phyloP scores from a whole-genome alignment of 1,284 basidiomycete species.

The Ustilago trichophora region DNA sequence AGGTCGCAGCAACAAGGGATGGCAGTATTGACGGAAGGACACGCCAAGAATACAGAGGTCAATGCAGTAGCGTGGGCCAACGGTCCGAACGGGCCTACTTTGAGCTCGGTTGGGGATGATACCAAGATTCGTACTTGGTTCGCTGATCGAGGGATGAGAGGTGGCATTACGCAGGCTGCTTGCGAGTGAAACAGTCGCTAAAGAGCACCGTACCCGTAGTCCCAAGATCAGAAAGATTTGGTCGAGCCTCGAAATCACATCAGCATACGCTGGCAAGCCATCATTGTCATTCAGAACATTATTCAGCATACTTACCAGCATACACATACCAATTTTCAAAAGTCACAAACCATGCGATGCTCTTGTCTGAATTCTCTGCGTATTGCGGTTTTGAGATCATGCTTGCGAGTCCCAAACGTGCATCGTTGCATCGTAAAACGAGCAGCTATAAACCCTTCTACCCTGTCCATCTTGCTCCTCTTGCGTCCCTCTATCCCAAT shows the following conservation, averaged over 20 bases:
- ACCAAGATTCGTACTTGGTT: conserved; percentile 55
- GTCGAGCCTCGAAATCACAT: too few species aligned
- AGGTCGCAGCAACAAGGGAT: conserved; percentile 17
- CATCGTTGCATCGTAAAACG: conserved; percentile 92
- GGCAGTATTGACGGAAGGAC: conserved; percentile 25
- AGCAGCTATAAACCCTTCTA: conserved; percentile 84
- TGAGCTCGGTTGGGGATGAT: conserved; percentile 59
- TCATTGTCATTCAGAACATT: too few species aligned
- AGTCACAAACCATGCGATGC: too few species aligned
- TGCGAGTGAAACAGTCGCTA: too few species aligned
- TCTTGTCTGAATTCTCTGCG: too few species aligned
- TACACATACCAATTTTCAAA: too few species aligned
- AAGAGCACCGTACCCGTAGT: too few species aligned
- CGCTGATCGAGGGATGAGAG: conserved; percentile 68
- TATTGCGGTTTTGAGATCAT: too few species aligned
- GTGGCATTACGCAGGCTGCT: not conserved
- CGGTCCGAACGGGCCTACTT: conserved; percentile 54
- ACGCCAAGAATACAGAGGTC: conserved; percentile 52
- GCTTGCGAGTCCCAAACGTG: conserved; percentile 75
- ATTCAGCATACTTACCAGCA: too few species aligned
- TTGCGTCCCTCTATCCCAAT: conserved; percentile 77
- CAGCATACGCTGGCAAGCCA: too few species aligned
- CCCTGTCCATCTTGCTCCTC: conserved; percentile 57
- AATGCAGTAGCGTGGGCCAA: conserved; percentile 58
- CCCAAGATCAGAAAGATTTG: too few species aligned